Evolutionary conservation across 768 basidiomycete species (phyloP).

Genomic region (Suillus spraguei): DNA sequence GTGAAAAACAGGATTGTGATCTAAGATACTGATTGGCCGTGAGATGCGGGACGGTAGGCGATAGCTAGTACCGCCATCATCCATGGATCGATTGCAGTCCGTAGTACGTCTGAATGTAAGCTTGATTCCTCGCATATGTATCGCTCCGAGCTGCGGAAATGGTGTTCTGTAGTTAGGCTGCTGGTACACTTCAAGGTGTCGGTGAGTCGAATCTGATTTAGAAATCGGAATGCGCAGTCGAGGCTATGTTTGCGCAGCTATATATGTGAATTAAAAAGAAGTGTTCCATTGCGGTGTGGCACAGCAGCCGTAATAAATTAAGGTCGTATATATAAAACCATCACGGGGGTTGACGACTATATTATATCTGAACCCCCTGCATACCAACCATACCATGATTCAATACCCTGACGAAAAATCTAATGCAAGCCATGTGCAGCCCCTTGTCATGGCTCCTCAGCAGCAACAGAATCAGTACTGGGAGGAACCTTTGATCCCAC

Average conservation of each 20-base stretch:
- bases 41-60: background rate
- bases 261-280: background rate
- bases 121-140: background rate
- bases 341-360: background rate
- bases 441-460: slow-evolving; percentile 8
- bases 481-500: slow-evolving; percentile 12
- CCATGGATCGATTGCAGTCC: background rate
- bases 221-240: too few species aligned
- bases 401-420: slow-evolving; percentile 30
- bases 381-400: slow-evolving; percentile 21
- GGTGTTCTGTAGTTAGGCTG: background rate
- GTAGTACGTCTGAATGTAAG: too few species aligned
- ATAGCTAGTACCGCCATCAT: background rate
- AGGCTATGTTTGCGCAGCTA: too few species aligned
- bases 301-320: background rate
- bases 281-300: background rate
- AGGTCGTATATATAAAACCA: background rate
- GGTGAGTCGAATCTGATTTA: background rate
- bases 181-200: background rate
- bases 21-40: background rate
- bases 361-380: background rate
- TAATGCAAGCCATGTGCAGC: slow-evolving; percentile 17
- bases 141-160: background rate
- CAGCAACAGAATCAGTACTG: slow-evolving; percentile 11
- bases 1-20: background rate